Evolutionary conservation across 805 yeast genomes (phyloP).

Genomic region (Candida oleophila): DNA sequence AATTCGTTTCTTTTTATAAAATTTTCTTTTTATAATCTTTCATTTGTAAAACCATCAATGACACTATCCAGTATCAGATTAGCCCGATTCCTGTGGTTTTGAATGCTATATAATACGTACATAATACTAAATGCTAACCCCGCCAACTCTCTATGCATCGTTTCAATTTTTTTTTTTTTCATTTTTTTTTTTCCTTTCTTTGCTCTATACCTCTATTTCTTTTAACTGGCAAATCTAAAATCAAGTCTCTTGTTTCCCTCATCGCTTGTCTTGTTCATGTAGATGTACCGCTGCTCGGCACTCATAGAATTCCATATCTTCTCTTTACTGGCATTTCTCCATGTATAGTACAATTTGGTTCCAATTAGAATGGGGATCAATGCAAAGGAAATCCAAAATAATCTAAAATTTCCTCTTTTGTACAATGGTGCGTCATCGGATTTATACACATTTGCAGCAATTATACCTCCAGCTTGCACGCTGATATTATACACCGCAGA

Average conservation of each 20-base stretch:
- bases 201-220: neutral
- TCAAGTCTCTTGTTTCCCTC: conserved; percentile 25
- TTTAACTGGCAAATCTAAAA: conserved; percentile 19
- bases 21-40: too few species aligned
- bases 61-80: too few species aligned
- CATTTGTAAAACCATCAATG: too few species aligned
- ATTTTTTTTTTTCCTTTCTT: neutral
- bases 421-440: conserved; percentile 27
- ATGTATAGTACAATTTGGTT: conserved; percentile 20
- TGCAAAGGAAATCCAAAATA: conserved; percentile 19
- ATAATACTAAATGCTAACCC: too few species aligned
- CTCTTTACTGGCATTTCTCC: conserved; percentile 18
- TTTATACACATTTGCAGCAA: conserved; percentile 25
- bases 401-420: conserved; percentile 22
- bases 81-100: too few species aligned
- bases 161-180: too few species aligned
- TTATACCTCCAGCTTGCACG: conserved; percentile 24
- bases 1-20: too few species aligned
- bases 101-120: too few species aligned
- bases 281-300: conserved; percentile 16
- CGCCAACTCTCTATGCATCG: too few species aligned
- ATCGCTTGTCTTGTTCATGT: conserved; percentile 16
- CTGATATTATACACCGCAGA: conserved; percentile 28
- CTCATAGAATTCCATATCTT: conserved; percentile 19
- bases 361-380: conserved; percentile 20